Conservation (phyloP, 805 yeast species). For the Komagataella kurtzmanii region DNA sequence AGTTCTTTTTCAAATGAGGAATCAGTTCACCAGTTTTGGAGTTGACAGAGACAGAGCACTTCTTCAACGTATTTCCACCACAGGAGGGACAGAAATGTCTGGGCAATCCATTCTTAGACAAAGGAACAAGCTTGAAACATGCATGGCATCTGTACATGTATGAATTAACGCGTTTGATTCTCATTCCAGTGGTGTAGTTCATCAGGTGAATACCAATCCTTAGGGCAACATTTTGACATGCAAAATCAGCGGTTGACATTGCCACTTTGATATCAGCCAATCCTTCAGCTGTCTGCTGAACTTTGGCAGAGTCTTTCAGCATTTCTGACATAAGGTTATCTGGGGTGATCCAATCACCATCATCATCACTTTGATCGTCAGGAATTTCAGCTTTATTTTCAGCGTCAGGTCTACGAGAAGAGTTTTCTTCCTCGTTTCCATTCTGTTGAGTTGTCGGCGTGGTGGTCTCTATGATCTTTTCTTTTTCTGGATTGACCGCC, state of each 20-base stretch:
- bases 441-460: constrained; percentile 6
- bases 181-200: constrained; percentile 74
- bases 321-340: constrained; percentile 66
- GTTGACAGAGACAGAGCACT: constrained; percentile 85
- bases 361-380: constrained; percentile 49
- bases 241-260: constrained; percentile 90
- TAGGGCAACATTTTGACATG: constrained; percentile 89
- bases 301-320: constrained; percentile 55
- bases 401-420: constrained; percentile 2
- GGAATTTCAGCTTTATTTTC: constrained; percentile 12
- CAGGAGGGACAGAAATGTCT: constrained; percentile 90
- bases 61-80: constrained; percentile 82
- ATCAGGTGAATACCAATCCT: constrained; percentile 82
- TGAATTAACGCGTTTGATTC: constrained; percentile 73
- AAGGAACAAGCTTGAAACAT: constrained; percentile 73
- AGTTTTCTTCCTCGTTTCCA: constrained; percentile 3
- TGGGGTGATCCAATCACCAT: constrained; percentile 85
- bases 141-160: constrained; percentile 97
- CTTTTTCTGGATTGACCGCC: constrained; percentile 1
- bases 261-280: constrained; percentile 53
- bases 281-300: constrained; percentile 23
- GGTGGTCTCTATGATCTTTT: neutral
- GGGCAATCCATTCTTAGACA: constrained; percentile 63
- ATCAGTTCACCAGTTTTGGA: constrained; percentile 67
- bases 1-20: constrained; percentile 81